Conservation (phyloP, 129 eudicot species). For the sunflower (Helianthus annuus) region HanXRQr2.0-SUNRISE NC_035437.2:85467710-85468209, state of each 20-base stretch:
- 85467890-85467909: constrained; percentile 97
- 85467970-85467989: background rate
- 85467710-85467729: constrained; percentile 86
- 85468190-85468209: background rate
- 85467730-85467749: constrained; percentile 75
- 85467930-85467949: constrained; percentile 23
- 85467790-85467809: background rate
- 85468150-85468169: background rate
- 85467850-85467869: constrained; percentile 47
- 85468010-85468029: constrained; percentile 91
- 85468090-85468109: background rate
- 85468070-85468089: constrained; percentile 25
- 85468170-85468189: background rate
- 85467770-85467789: constrained; percentile 94
- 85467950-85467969: background rate
- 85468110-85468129: background rate
- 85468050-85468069: constrained; percentile 99
- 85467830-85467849: constrained; percentile 3
- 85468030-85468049: constrained; percentile 98
- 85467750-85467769: constrained; percentile 97
- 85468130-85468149: background rate
- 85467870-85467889: constrained; percentile 98
- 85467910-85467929: constrained; percentile 99
- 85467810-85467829: background rate
- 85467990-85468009: constrained; percentile 55